Evolutionary conservation across 2,329 filamentous ascomycete genomes (phyloP).

Genomic region (Bimuria novae-zelandiae): DNA sequence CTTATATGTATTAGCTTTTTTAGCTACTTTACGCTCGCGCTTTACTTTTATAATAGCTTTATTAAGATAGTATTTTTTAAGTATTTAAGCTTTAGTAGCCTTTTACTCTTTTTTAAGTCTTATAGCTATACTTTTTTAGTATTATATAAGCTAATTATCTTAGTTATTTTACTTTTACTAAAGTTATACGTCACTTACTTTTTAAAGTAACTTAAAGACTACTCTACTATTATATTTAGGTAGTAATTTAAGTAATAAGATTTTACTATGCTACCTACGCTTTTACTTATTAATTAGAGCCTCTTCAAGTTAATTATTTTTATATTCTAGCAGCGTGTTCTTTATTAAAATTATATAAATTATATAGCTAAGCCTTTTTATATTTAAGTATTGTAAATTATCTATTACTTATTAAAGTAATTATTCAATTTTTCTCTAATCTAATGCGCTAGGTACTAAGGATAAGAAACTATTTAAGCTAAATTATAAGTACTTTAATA

Average conservation of each 20-base stretch:
- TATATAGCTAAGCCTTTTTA: too few species aligned
- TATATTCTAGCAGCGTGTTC: background rate
- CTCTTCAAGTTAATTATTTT: constrained; percentile 7
- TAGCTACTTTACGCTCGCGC: too few species aligned
- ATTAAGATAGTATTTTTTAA: too few species aligned
- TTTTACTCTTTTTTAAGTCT: too few species aligned
- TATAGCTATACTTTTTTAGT: too few species aligned
- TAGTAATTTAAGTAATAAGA: constrained; percentile 10
- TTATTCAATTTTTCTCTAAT: constrained; percentile 13
- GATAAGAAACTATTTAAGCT: background rate
- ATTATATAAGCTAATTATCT: constrained; percentile 4
- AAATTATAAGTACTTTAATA: background rate
- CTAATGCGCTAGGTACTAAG: constrained; percentile 10
- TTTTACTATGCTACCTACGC: constrained; percentile 5
- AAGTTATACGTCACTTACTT: constrained; percentile 6
- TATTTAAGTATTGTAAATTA: constrained; percentile 1
- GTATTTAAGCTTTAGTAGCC: too few species aligned
- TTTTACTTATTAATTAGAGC: constrained; percentile 17
- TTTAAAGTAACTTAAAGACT: constrained; percentile 12
- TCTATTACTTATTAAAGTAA: constrained; percentile 7
- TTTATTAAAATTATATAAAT: too few species aligned
- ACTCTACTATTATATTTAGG: constrained; percentile 10
- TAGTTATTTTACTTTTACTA: constrained; percentile 10
- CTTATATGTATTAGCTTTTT: background rate
- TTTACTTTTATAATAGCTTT: too few species aligned